Evolutionary conservation across 768 basidiomycete species (phyloP), one percentile per base, ranked within the genome.

Genomic region (Trametes elegans): DNA sequence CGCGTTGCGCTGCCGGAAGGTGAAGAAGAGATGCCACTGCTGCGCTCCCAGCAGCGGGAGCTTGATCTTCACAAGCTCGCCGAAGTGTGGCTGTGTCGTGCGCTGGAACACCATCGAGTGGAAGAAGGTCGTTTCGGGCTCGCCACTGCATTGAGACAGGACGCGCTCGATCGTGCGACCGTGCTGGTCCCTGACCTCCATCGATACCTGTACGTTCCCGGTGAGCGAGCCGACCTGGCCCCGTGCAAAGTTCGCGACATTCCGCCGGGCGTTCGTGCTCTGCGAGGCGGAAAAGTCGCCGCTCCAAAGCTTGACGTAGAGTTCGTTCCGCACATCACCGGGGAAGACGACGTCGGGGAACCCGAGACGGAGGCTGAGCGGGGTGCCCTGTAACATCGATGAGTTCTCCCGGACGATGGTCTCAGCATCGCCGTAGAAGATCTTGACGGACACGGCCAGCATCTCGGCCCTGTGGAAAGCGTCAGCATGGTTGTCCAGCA

Each of bases 291-390:
- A 72, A 66, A 98, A 98, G 59, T 93, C 89, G 34, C 92, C 96
- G 51, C 85, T 88, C 94, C 94, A 98, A 0, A 98, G 80, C 69
- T 97, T 97, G 74, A 98, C 81, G 70, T 98, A 98, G 11, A 98
- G 78, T 60, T 98, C 96, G 64, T 98, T 98, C 14, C 96, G 85
- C n/a, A 83, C 73, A 58, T 91, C 88, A 7, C 90, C 91, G 3
- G 95, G 95, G 66, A 94, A 94, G 8, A 96, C 94, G 7, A 97
- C 94, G 62, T 98, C 96, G 0, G 96, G 90, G 67, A 98, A 98
- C 27, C 93, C 93, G 29, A 98, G 83, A 3, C 93, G 88, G 11
- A 88, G 73, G 2, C 93, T 94, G 41, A 86, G 80, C 0, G 95
- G 89, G 8, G 84, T 81, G 60, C 88, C 90, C 55, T 88, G 85